Conservation (phyloP, 805 yeast genomes). For the Metschnikowia anglica region DNA sequence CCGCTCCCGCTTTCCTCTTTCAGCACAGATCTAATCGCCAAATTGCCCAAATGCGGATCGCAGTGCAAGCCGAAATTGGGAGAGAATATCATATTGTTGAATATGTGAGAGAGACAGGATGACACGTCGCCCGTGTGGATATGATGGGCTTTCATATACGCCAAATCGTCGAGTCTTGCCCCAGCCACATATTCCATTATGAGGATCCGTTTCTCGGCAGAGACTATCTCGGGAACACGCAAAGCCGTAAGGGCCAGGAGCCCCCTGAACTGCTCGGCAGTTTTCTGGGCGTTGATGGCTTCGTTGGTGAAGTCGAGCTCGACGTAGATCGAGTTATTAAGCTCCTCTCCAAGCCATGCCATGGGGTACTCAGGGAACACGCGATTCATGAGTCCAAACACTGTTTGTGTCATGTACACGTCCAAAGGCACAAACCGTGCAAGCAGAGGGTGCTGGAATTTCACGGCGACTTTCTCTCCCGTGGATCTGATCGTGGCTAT, state of each 20-base stretch:
- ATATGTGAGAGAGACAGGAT: conserved; percentile 81
- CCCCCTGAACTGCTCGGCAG: conserved; percentile 58
- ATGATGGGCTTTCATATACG: conserved; percentile 57
- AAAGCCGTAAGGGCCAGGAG: conserved; percentile 67
- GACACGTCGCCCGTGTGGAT: conserved; percentile 80
- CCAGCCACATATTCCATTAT: conserved; percentile 89
- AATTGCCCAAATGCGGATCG: conserved; percentile 97
- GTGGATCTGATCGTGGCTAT: conserved; percentile 57
- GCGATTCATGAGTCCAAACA: conserved; percentile 68
- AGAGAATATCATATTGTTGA: conserved; percentile 93
- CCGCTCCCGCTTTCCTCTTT: conserved; percentile 26
- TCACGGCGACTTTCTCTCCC: conserved; percentile 84
- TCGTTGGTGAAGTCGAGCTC: conserved; percentile 88
- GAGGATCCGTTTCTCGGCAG: conserved; percentile 67
- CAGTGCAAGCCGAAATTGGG: conserved; percentile 92
- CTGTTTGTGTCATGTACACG: conserved; percentile 70
- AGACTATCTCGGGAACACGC: conserved; percentile 68
- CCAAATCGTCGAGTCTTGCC: conserved; percentile 73
- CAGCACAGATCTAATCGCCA: conserved; percentile 63
- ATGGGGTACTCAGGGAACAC: conserved; percentile 93
- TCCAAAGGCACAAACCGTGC: conserved; percentile 89
- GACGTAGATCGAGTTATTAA: conserved; percentile 81
- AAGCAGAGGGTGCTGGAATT: conserved; percentile 89
- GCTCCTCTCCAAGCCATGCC: conserved; percentile 93
- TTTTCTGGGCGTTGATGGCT: conserved; percentile 74